Conservation (phyloP, 2,329 filamentous ascomycete genomes). For the Fusarium continuum region DNA sequence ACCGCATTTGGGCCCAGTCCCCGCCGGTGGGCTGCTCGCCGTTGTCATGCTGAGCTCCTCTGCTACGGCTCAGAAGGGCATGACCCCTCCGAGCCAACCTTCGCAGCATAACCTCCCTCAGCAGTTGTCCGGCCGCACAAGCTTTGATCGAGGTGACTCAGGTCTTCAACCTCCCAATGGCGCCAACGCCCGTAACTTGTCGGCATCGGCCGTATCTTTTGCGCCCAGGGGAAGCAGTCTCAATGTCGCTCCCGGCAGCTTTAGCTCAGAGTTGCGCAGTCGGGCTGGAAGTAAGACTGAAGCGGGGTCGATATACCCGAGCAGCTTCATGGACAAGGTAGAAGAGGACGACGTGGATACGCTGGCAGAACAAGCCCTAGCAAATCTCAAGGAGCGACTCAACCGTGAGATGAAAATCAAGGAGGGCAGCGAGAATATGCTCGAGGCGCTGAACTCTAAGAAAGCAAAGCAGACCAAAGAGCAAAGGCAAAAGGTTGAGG, state of each 20-base stretch:
- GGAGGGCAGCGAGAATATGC: conserved; percentile 95
- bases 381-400: conserved; percentile 81
- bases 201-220: conserved; percentile 67
- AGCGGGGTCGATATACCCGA: conserved; percentile 49
- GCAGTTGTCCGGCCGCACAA: conserved; percentile 41
- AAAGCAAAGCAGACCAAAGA: conserved; percentile 96
- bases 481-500: conserved; percentile 80
- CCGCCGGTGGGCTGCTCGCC: conserved; percentile 50
- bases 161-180: conserved; percentile 62
- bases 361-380: conserved; percentile 76
- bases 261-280: conserved; percentile 86
- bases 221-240: conserved; percentile 74
- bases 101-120: conserved; percentile 51
- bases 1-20: conserved; percentile 51
- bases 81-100: conserved; percentile 47
- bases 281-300: conserved; percentile 51
- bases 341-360: conserved; percentile 68
- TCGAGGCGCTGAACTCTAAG: conserved; percentile 93
- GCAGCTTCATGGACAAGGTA: conserved; percentile 61
- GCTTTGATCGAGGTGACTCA: conserved; percentile 63
- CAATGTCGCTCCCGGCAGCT: conserved; percentile 81
- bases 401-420: conserved; percentile 98
- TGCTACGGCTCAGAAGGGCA: conserved; percentile 46
- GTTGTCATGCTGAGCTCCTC: conserved; percentile 48
- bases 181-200: conserved; percentile 55